Evolutionary conservation across 768 basidiomycete genomes (phyloP).

Genomic region (Calvatia gigantea): DNA sequence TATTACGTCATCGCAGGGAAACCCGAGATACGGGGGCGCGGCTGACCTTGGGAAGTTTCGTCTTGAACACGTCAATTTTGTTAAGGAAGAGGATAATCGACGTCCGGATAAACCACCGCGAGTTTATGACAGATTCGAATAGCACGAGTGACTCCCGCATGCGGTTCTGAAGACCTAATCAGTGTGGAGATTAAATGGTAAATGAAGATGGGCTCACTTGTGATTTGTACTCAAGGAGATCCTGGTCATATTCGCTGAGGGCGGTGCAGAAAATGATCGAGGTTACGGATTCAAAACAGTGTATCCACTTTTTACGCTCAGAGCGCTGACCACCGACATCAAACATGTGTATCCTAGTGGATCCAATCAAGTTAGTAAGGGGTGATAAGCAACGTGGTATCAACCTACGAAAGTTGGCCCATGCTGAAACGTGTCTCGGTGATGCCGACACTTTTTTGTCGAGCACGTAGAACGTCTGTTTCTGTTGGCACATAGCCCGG

Average conservation of each 20-base stretch:
- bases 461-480: slow-evolving; percentile 83
- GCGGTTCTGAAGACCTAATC: slow-evolving; percentile 60
- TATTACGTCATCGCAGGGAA: neutral
- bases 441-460: slow-evolving; percentile 87
- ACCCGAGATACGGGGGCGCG: neutral
- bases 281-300: slow-evolving; percentile 60
- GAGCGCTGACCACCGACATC: slow-evolving; percentile 80
- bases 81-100: slow-evolving; percentile 91
- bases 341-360: slow-evolving; percentile 58
- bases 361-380: neutral
- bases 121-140: slow-evolving; percentile 91
- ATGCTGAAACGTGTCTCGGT: slow-evolving; percentile 81
- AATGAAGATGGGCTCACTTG: slow-evolving; percentile 38
- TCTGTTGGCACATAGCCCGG: slow-evolving; percentile 83
- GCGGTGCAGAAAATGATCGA: slow-evolving; percentile 67
- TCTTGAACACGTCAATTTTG: slow-evolving; percentile 92
- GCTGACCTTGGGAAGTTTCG: slow-evolving; percentile 66
- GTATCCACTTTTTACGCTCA: slow-evolving; percentile 82
- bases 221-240: slow-evolving; percentile 61
- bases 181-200: neutral
- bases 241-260: slow-evolving; percentile 74
- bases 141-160: slow-evolving; percentile 91
- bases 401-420: slow-evolving; percentile 59
- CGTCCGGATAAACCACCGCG: slow-evolving; percentile 88
- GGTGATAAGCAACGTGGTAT: neutral